These are phyloP conservation scores for Trichoderma koningiopsis DNA, from an alignment of 2,329 filamentous ascomycete genomes.

Conservation along the genomic window DNA sequence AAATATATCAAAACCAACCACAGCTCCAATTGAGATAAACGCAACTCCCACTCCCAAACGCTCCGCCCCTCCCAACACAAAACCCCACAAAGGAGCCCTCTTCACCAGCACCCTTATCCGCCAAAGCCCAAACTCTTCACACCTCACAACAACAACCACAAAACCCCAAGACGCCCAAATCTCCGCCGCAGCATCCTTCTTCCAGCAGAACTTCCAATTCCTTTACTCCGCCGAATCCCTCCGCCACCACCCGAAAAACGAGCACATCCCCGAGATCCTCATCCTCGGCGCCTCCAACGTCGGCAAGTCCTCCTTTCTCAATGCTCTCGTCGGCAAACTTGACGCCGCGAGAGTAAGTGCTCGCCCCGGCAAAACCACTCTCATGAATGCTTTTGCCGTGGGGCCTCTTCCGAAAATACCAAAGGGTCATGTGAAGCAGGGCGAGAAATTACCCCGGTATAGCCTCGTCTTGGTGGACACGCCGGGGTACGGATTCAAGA, in stretches of 20 bases:
- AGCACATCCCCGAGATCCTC: slow-evolving; percentile 63
- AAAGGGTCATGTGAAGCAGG: slow-evolving; percentile 34
- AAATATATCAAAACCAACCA: background rate
- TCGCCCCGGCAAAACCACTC: slow-evolving; percentile 54
- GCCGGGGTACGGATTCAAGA: slow-evolving; percentile 54
- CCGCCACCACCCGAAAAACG: slow-evolving; percentile 54
- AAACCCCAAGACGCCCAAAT: slow-evolving; percentile 32
- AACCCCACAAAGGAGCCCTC: slow-evolving; percentile 27
- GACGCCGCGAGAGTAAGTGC: slow-evolving; percentile 53
- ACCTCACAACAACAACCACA: slow-evolving; percentile 26
- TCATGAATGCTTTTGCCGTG: slow-evolving; percentile 59
- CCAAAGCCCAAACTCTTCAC: slow-evolving; percentile 18
- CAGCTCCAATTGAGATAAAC: background rate
- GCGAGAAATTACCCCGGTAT: slow-evolving; percentile 48
- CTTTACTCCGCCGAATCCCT: slow-evolving; percentile 55
- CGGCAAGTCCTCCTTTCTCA: slow-evolving; percentile 87
- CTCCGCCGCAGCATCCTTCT: slow-evolving; percentile 38
- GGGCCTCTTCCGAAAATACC: slow-evolving; percentile 44
- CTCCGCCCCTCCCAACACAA: slow-evolving; percentile 21
- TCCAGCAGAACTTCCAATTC: slow-evolving; percentile 40
- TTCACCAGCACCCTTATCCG: slow-evolving; percentile 28
- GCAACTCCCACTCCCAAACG: slow-evolving; percentile 1
- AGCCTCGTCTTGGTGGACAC: slow-evolving; percentile 55
- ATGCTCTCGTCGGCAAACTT: slow-evolving; percentile 65
- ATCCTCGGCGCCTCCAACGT: slow-evolving; percentile 87